Conservation (phyloP, 2,329 filamentous ascomycete genomes). For the Paraconiothyrium brasiliense region DNA sequence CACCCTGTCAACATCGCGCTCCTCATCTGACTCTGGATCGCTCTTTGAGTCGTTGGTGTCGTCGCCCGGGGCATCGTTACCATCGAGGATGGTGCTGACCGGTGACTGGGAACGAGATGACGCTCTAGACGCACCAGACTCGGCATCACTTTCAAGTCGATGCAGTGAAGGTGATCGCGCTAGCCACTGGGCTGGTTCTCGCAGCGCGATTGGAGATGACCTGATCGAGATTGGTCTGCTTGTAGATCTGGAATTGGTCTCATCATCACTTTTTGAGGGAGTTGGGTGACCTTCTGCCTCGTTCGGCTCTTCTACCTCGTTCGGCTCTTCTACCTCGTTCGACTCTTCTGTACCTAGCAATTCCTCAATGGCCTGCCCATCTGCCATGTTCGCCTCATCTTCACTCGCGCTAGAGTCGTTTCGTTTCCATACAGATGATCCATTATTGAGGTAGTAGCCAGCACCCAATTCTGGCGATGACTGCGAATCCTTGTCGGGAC, state of each 20-base stretch:
- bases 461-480: neutral
- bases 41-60: neutral
- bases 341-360: neutral
- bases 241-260: neutral
- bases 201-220: slow-evolving; percentile 1
- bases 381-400: neutral
- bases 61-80: neutral
- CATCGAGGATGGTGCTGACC: neutral
- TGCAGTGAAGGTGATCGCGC: neutral
- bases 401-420: neutral
- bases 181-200: slow-evolving; percentile 6
- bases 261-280: neutral
- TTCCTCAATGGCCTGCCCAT: neutral
- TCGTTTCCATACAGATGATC: neutral
- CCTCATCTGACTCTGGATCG: neutral
- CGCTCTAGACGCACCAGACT: neutral
- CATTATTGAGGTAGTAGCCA: neutral
- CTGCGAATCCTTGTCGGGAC: neutral
- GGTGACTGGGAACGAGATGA: slow-evolving; percentile 5
- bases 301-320: too few relatives aligned
- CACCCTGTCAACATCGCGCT: neutral
- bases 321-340: too few relatives aligned
- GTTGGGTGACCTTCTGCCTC: too few relatives aligned
- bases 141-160: slow-evolving; percentile 3
- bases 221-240: neutral